Percentiles rank a stretch among this genome's conserved stretches.
Evolutionary conservation across 495 filamentous ascomycete species (phyloP).

Genomic region (Tuber brumale): DNA sequence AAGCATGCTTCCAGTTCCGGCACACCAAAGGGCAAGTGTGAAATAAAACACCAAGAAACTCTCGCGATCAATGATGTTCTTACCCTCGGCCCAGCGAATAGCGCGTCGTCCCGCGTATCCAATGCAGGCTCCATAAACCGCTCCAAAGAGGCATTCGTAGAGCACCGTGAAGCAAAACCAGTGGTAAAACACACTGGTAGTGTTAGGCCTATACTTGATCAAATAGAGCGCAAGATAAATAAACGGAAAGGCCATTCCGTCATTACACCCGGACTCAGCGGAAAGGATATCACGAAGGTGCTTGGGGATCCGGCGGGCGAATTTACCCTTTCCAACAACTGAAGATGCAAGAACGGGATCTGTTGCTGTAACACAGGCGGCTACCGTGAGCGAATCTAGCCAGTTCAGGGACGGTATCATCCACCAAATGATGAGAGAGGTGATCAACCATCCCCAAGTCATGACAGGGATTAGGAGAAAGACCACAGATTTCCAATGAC

Average conservation of each 20-base stretch:
- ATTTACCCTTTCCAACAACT: conserved; percentile 97
- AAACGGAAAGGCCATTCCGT: conserved; percentile 99
- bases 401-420: conserved; percentile 74
- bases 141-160: conserved; percentile 94
- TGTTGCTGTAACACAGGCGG: conserved; percentile 94
- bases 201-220: conserved; percentile 65
- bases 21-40: conserved; percentile 90
- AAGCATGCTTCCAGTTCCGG: conserved; percentile 84
- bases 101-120: conserved; percentile 84
- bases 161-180: conserved; percentile 89
- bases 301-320: conserved; percentile 93
- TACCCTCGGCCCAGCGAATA: conserved; percentile 81
- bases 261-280: conserved; percentile 97
- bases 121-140: conserved; percentile 77
- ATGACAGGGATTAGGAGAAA: conserved; percentile 91
- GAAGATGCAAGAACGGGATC: conserved; percentile 97
- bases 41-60: conserved; percentile 99
- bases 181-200: conserved; percentile 64
- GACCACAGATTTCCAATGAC: conserved; percentile 89
- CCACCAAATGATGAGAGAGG: conserved; percentile 95
- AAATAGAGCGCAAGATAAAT: conserved; percentile 88
- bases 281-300: conserved; percentile 93
- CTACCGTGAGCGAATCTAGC: conserved; percentile 77
- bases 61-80: conserved; percentile 85
- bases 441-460: conserved; percentile 93